Evolutionary conservation across 805 yeast genomes (phyloP).

Genomic region (Candida nitratophila): DNA sequence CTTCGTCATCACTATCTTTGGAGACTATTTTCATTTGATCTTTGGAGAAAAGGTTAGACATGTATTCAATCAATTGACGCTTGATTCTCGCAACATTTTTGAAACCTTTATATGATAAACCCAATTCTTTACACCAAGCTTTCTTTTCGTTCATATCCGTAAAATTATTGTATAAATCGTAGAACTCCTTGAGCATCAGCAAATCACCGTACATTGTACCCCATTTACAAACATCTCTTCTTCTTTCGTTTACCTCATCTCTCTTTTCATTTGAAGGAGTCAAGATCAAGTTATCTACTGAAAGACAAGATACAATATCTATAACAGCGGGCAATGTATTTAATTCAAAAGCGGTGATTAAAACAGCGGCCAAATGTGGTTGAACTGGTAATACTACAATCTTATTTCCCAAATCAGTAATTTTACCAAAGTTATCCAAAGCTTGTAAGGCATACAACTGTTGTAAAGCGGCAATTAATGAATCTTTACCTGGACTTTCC

Average conservation of each 20-base stretch:
- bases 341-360: constrained; percentile 57
- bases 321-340: constrained; percentile 56
- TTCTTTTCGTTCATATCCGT: constrained; percentile 47
- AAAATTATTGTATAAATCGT: constrained; percentile 45
- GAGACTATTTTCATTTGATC: constrained; percentile 32
- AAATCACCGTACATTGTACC: constrained; percentile 81
- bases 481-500: constrained; percentile 78
- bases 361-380: constrained; percentile 86
- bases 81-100: constrained; percentile 70
- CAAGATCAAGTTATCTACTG: constrained; percentile 81
- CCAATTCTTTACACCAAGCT: constrained; percentile 79
- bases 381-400: constrained; percentile 88
- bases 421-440: constrained; percentile 62
- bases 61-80: constrained; percentile 65
- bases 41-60: constrained; percentile 39
- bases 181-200: constrained; percentile 71
- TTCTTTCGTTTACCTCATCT: constrained; percentile 74
- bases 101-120: constrained; percentile 73
- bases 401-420: constrained; percentile 73
- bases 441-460: constrained; percentile 78
- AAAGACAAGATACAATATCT: constrained; percentile 87
- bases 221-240: constrained; percentile 61
- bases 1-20: constrained; percentile 24
- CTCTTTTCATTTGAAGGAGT: constrained; percentile 76
- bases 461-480: constrained; percentile 68